phyloP scores from a whole-genome alignment of 305 asterid genomes.

The Plantago coronopus region DNA sequence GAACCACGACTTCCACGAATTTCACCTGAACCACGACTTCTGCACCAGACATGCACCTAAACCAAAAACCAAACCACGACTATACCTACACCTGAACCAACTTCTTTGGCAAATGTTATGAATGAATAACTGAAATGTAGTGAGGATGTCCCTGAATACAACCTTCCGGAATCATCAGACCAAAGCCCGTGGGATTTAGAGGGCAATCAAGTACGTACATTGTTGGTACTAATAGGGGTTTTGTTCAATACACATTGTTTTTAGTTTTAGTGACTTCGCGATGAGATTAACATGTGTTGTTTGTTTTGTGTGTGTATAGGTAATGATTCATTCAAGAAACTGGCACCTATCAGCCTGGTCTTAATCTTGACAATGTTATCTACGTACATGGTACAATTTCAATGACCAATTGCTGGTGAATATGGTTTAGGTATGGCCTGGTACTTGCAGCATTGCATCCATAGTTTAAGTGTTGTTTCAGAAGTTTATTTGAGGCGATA shows the following conservation, averaged over 20 bases:
- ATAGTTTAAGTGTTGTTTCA: conserved; percentile 56
- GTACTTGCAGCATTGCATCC: conserved; percentile 50
- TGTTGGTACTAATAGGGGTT: conserved; percentile 40
- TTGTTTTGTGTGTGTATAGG: conserved; percentile 24
- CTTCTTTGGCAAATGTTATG: no score
- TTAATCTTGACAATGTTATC: conserved; percentile 60
- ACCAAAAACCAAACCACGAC: no score
- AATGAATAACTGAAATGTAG: no score
- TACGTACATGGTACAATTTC: conserved; percentile 57
- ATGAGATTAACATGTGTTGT: not conserved
- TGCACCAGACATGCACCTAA: no score
- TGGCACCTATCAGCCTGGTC: conserved; percentile 74
- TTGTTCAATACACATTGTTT: not conserved
- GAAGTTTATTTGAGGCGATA: conserved; percentile 61
- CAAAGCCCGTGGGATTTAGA: conserved; percentile 60
- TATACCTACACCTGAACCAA: no score
- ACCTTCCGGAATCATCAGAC: no score
- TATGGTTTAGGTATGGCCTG: conserved; percentile 65
- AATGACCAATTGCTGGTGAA: conserved; percentile 57
- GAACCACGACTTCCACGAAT: no score
- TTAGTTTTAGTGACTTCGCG: not conserved
- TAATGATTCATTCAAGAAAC: conserved; percentile 79
- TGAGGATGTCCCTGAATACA: no score
- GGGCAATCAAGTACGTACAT: conserved; percentile 64
- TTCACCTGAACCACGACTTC: no score